Evolutionary conservation across 2,329 filamentous ascomycete species (phyloP), one percentile per base, ranked within the genome.

Genomic region (Pseudogymnoascus sp.): DNA sequence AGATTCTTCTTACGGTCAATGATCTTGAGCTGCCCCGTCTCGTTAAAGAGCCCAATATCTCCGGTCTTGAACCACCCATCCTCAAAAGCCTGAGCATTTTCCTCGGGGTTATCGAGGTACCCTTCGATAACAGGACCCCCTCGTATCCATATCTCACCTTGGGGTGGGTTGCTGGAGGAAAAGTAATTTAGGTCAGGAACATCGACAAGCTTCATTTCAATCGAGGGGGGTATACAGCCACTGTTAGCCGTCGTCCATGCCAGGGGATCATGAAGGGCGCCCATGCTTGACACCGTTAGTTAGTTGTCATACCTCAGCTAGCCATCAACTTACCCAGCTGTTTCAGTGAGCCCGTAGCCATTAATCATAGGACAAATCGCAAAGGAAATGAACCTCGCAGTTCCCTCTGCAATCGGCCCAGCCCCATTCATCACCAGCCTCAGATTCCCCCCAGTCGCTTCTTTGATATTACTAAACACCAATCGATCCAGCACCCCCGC

Each of bases 1-100:
- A 97, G 81, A 78, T 97, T 97, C 87, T 97, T 97, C 85, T 96
- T 93, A 70, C 93, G 91, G 76, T 97, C 93, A 73, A 97, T 93
- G 74, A 97, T 88, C 70, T 82, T 85, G 68, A 97, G 78, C 74
- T 96, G 90, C 47, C 93, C 93, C 66, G 88, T 82, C 50, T 79
- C 74, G 75, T 93, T 87, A 71, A 93, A 95, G 74, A 97, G 90
- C 71, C 93, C 93, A 74, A 97, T 95, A 72, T 97, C 93, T 66
- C 93, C 93, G 15, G 92, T 96, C 83, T 89, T 93, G 84, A 97
- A 97, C 95, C 95, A 97, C 60, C 91, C 91, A 71, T 96, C 95
- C 0, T 90, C 92, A 67, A 93, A 83, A 4, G 89, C 82, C 73
- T 89, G 88, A 23, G 82, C 82, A 6, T 91, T 96, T 78, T 97